Base-by-base conservation (phyloP, 768 basidiomycete genomes). In the Hysterangium stoloniferum region DNA sequence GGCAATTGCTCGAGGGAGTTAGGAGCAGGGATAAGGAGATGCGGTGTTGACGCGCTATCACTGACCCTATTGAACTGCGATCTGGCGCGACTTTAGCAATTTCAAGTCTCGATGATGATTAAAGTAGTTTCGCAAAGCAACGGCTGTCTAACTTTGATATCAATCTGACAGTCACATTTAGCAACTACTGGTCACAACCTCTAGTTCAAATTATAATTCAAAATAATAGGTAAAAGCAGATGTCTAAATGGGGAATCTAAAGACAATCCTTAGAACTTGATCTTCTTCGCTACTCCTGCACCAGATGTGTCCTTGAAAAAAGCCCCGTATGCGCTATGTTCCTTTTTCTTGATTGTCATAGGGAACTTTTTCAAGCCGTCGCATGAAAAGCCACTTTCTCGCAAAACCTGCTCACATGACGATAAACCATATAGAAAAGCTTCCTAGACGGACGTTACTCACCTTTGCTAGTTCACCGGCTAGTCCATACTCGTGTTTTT, bases 261-360 rank as follows among this genome's bases (percentile, higher is more conserved):
- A n/a, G n/a, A n/a, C n/a, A n/a, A 42, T 15, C 31, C 59, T 62
- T 69, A 75, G 61, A 90, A 90, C 41, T 80, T 81, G 56, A 88
- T 88, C 72, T 85, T 87, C 8, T 79, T 86, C n/a, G 85, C 80
- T 1, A 71, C 78, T 19, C 74, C 74, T 20, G 76, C 74, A 38
- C 73, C 67, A 8, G 76, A 71, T 27, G 81, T 79, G 56, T 49
- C 50, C 57, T 82, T 80, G 66, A 76, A 91, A 67, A 90, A 91
- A 4, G 86, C 87, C 4, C 94, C 94, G 58, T 96, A 97, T 35
- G 79, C 84, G 17, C 88, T 71, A 60, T 97, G 94, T 58, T 84
- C 79, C 75, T 82, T 90, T 76, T 98, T 98, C 74, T 95, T 96
- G 70, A 98, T 91, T 52, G 93, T 89, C 78, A 94, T 90, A 45